Base-by-base conservation (phyloP, 1,284 basidiomycete genomes). In the Wolfiporia cocos region DNA sequence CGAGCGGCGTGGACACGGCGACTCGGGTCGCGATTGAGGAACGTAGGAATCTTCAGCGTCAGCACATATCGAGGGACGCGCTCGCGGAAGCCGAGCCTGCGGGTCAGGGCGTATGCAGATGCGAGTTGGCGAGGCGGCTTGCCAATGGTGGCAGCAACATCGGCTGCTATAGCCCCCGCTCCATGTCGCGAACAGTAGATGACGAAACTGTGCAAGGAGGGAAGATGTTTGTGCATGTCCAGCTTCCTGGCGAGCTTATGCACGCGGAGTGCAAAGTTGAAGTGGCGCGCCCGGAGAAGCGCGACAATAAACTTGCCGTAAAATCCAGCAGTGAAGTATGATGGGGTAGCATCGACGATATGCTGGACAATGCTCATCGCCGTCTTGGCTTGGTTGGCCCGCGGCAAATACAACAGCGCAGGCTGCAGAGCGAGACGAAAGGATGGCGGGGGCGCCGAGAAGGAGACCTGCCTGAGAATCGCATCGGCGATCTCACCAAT, bases 201-300 rank as follows among this genome's bases (percentile, higher is more conserved):
- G 11, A 44, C 11, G 1, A 49, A 35, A 7, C 38, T 17, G 1
- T 35, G 21, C 15, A 32, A 30, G 44, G 48, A 52, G 3, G 24
- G 10, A 0, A 24, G 22, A 4, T 34, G 33, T 26, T 37, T 24
- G 2, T 41, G 20, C 2, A 44, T 41, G 22, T 42, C 14, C 14
- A 19, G 21, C n/a, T n/a, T 18, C 2, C 33, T 17, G 7, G 9
- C 34, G 22, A 39, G 33, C 2, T 28, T 21, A 10, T 50, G 40
- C 6, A 47, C 11, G 6, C 33, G 47, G 14, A 30, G 28, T 9
- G 55, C 48, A 5, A 50, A 20, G 14, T 43, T 32, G 44, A 52
- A 55, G 10, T 48, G 46, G 9, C 55, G 37, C 23, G 51, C 49
- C 2, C 42, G 24, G 12, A 54, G 23, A 12, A 56, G 43, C 3